Evolutionary conservation across 2,329 filamentous ascomycete species (phyloP).

Genomic region (Colletotrichum musicola): DNA sequence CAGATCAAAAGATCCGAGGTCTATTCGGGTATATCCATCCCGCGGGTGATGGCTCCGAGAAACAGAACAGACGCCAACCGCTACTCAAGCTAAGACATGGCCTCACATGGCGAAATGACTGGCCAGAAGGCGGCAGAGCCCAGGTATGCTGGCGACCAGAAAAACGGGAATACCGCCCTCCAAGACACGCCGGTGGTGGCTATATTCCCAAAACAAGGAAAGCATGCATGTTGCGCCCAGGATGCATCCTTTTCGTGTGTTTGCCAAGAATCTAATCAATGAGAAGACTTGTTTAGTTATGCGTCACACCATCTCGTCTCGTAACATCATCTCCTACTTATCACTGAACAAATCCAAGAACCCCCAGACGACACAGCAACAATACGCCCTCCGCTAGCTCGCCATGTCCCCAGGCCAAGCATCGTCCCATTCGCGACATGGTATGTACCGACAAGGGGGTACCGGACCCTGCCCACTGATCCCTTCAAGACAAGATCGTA

Average conservation of each 20-base stretch:
- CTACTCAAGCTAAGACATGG: too few species aligned
- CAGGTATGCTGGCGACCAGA: neutral
- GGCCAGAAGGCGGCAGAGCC: neutral
- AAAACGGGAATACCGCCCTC: neutral
- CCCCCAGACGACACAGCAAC: conserved; percentile 50
- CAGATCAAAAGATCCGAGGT: too few species aligned
- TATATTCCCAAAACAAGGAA: neutral
- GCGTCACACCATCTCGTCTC: neutral
- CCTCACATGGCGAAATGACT: neutral
- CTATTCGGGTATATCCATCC: too few species aligned
- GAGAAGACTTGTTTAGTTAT: neutral
- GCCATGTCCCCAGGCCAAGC: conserved; percentile 49
- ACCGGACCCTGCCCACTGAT: conserved; percentile 42
- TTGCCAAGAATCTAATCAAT: neutral
- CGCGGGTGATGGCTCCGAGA: too few species aligned
- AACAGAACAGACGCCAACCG: too few species aligned
- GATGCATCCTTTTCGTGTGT: neutral
- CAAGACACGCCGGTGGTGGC: neutral
- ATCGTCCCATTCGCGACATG: conserved; percentile 46
- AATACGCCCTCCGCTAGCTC: conserved; percentile 47
- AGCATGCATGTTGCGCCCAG: neutral
- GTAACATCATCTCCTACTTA: conserved; percentile 25
- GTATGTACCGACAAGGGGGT: conserved; percentile 51
- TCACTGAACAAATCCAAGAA: conserved; percentile 51
- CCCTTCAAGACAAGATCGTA: conserved; percentile 49